A percentile compares a stretch with the other conserved stretches of the same genome.
Conservation (phyloP, 176 grass and related monocot species). For the Triticum dicoccoides region DNA sequence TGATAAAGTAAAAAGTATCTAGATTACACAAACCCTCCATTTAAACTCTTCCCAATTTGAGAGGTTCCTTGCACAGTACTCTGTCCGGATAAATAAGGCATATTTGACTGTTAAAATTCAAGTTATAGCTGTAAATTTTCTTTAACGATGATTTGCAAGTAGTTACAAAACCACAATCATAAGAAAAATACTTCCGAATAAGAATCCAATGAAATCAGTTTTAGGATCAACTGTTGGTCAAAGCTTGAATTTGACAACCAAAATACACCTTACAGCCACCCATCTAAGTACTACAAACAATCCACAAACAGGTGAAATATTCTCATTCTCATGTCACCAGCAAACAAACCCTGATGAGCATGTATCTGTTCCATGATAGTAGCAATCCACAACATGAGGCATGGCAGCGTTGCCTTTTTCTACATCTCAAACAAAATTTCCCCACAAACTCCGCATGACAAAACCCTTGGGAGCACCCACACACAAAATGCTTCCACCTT, state of each 20-base stretch:
- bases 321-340: background rate
- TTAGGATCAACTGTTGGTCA: background rate
- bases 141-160: background rate
- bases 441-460: background rate
- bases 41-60: background rate
- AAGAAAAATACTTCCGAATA: background rate
- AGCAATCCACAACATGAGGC: background rate
- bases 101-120: background rate
- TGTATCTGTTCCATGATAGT: background rate
- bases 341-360: background rate
- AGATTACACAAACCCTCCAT: background rate
- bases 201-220: background rate
- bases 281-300: background rate
- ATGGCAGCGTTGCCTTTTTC: background rate
- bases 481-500: background rate
- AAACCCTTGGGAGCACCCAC: background rate
- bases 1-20: background rate
- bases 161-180: background rate
- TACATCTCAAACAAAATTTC: background rate
- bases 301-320: background rate
- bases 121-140: background rate
- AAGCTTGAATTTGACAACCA: background rate
- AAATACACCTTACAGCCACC: background rate
- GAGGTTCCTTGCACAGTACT: background rate
- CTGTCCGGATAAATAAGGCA: background rate